Evolutionary conservation across 768 basidiomycete species (phyloP).

Genomic region (Naematelia encephala): DNA sequence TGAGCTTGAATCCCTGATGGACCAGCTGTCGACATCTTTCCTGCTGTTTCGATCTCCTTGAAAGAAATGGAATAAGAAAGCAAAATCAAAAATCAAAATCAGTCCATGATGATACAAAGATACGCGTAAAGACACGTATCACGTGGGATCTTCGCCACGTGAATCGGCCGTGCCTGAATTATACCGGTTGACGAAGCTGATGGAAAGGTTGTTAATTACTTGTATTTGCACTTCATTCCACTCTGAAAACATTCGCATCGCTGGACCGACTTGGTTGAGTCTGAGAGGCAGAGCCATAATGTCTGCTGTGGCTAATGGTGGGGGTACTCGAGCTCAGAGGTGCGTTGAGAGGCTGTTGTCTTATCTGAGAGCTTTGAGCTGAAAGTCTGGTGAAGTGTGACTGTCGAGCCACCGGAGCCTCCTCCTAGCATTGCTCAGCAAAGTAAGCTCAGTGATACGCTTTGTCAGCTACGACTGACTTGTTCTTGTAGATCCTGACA

Average conservation of each 20-base stretch:
- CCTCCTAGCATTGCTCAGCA: conserved; percentile 33
- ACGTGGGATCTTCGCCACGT: background rate
- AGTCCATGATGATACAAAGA: background rate
- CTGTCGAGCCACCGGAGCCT: conserved; percentile 14
- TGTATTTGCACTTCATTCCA: too few species aligned
- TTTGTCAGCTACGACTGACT: background rate
- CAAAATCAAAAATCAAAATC: too few species aligned
- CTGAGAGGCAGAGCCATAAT: background rate
- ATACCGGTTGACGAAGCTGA: background rate
- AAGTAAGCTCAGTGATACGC: conserved; percentile 13
- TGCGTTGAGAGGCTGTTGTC: background rate
- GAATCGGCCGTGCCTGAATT: too few species aligned
- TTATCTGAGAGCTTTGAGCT: background rate
- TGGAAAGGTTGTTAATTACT: too few species aligned
- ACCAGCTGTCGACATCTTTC: background rate
- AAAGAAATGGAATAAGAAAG: too few species aligned
- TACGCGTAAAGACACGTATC: background rate
- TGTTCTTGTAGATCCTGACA: conserved; percentile 35
- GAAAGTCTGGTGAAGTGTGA: conserved; percentile 8
- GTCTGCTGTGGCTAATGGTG: background rate
- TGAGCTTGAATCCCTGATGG: background rate
- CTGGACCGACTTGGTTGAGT: too few species aligned
- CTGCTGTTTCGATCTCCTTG: too few species aligned
- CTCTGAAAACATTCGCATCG: too few species aligned
- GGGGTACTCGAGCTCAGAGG: background rate